Evolutionary conservation across 2,329 filamentous ascomycete species (phyloP).

Genomic region (Arthrobotrys entomopaga): DNA sequence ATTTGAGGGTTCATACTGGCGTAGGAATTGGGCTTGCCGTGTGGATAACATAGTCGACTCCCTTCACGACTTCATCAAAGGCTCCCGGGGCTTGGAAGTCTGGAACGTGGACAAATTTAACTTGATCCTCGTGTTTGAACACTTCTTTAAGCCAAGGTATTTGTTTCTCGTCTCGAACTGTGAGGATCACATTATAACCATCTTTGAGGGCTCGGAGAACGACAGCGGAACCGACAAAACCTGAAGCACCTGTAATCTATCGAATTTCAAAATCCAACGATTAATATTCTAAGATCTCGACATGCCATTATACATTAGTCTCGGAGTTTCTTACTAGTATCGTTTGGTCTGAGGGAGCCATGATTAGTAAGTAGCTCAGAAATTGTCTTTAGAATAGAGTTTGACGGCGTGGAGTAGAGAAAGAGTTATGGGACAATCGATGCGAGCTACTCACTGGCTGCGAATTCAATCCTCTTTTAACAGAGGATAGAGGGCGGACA

Average conservation of each 20-base stretch:
- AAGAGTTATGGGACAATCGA: too few species aligned
- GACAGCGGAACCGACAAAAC: slow-evolving; percentile 69
- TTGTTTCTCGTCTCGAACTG: slow-evolving; percentile 63
- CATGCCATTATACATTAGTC: background rate
- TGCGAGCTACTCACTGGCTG: background rate
- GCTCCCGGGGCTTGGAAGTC: slow-evolving; percentile 77
- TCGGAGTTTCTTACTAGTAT: slow-evolving; percentile 26
- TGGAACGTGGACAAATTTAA: slow-evolving; percentile 68
- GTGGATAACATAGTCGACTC: slow-evolving; percentile 53
- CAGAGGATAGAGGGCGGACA: background rate
- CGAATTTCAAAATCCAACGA: background rate
- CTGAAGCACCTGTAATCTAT: slow-evolving; percentile 52
- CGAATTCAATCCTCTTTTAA: too few species aligned
- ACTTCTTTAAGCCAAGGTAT: slow-evolving; percentile 43
- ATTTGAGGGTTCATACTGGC: slow-evolving; percentile 29
- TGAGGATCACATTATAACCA: slow-evolving; percentile 64
- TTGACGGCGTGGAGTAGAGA: too few species aligned
- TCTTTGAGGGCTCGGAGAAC: slow-evolving; percentile 65
- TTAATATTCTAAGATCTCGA: background rate
- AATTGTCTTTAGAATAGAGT: background rate
- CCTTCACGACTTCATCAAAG: slow-evolving; percentile 69
- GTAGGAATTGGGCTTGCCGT: slow-evolving; percentile 45
- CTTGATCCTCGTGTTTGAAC: slow-evolving; percentile 34
- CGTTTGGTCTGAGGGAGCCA: slow-evolving; percentile 42
- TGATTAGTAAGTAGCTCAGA: slow-evolving; percentile 4